Base-by-base conservation (phyloP, 78 protist genomes). In the Dictyostelium firmibasis region DNA sequence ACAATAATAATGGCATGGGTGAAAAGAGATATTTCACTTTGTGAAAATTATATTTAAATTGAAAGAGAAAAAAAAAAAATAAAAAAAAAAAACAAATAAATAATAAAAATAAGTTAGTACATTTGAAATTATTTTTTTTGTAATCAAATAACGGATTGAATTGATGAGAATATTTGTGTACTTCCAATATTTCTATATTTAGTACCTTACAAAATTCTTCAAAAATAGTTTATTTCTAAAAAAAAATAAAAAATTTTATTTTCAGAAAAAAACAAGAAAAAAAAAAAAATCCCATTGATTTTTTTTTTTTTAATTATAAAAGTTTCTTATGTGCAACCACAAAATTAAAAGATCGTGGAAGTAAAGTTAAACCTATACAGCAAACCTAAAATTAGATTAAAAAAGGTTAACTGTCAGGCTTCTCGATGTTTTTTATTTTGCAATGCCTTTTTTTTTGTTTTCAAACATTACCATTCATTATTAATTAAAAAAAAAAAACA, bases 21-120 rank as follows among this genome's bases (percentile, higher is more conserved):
- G 75, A 67, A 67, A 67, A 67, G 75, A 67, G 75, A 67, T 27
- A 67, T 67, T 67, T 27, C 75, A 67, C 75, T 67, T 11, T 67
- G 27, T 67, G 31, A 14, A 64, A 8, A 11, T 25, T 67, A 67
- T 10, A 25, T n/a, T 25, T 64, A 10, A 9, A n/a, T 60, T 23
- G 0, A n/a, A n/a, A 25, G 62, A 1, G 4, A 9, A 1, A 50
- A 14, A 13, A 14, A 50, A 50, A 16, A 50, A 14, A 50, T 14
- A 53, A 4, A 53, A 53, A 53, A 20, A 53, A 0, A 50, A 50
- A 13, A 16, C 13, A 1, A 50, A 23, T 13, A 2, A 27, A 67
- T 20, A 67, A 67, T 11, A 27, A 64, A n/a, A n/a, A 57, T 57
- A 20, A 57, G 20, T 57, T 27, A 57, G 16, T 20, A 57, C 67